phyloP scores from a whole-genome alignment of 1,284 basidiomycete genomes.

The Malassezia psittaci region DNA sequence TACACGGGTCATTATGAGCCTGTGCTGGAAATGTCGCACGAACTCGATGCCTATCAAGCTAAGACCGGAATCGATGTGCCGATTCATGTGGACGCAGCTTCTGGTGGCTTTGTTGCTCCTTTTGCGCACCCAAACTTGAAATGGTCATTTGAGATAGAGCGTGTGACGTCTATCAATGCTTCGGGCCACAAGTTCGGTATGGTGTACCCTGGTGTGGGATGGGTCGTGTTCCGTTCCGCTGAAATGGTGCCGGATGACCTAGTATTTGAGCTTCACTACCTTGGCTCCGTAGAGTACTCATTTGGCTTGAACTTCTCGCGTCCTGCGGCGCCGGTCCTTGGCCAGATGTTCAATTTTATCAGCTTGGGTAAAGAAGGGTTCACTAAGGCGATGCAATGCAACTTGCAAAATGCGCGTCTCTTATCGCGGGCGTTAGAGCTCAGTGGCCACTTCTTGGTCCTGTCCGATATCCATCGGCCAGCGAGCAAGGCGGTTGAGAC shows the following conservation, averaged over 20 bases:
- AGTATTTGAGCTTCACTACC: slow-evolving; percentile 75
- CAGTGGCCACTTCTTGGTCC: slow-evolving; percentile 61
- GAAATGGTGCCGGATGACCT: slow-evolving; percentile 51
- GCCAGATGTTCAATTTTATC: slow-evolving; percentile 71
- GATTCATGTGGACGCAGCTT: slow-evolving; percentile 57
- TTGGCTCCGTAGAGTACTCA: slow-evolving; percentile 47
- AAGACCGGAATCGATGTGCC: slow-evolving; percentile 57
- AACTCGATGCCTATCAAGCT: slow-evolving; percentile 75
- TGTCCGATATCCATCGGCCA: slow-evolving; percentile 51
- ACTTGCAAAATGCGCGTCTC: slow-evolving; percentile 67
- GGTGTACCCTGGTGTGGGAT: slow-evolving; percentile 62
- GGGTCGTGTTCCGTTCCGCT: slow-evolving; percentile 38
- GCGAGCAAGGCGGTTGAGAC: slow-evolving; percentile 33
- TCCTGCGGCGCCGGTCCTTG: slow-evolving; percentile 78
- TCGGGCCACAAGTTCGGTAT: slow-evolving; percentile 71
- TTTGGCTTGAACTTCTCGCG: slow-evolving; percentile 93
- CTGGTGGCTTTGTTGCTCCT: slow-evolving; percentile 55
- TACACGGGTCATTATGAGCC: slow-evolving; percentile 90
- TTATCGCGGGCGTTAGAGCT: slow-evolving; percentile 75
- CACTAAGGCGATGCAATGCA: slow-evolving; percentile 55
- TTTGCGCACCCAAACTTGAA: slow-evolving; percentile 63
- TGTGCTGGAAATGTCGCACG: slow-evolving; percentile 72
- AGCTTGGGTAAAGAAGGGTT: slow-evolving; percentile 44
- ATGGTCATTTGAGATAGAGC: slow-evolving; percentile 59
- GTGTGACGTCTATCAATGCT: slow-evolving; percentile 74